Evolutionary conservation across 78 protist genomes (phyloP).

Genomic region (Speleostelium caveatum): DNA sequence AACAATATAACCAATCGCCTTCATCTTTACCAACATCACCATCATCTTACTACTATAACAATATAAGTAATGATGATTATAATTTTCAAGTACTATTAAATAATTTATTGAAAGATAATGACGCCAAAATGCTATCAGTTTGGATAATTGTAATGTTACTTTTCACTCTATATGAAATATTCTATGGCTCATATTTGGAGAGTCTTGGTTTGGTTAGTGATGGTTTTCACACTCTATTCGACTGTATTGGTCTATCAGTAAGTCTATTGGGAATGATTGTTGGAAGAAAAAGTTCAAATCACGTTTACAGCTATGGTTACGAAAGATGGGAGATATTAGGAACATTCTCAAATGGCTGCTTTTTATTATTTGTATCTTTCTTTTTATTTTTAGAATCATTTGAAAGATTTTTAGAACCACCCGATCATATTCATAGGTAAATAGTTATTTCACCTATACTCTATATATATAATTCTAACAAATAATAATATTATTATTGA

Average conservation of each 20-base stretch:
- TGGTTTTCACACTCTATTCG: conserved; percentile 77
- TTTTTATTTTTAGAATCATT: conserved; percentile 77
- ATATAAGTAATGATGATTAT: neutral
- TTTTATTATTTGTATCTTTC: conserved; percentile 72
- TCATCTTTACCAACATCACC: neutral
- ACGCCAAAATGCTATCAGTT: conserved; percentile 35
- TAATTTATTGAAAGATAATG: conserved; percentile 39
- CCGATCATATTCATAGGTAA: conserved; percentile 73
- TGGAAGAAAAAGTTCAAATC: conserved; percentile 54
- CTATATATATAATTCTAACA: neutral
- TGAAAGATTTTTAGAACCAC: conserved; percentile 79
- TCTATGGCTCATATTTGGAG: conserved; percentile 74
- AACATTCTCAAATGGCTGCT: conserved; percentile 72
- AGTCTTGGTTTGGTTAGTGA: conserved; percentile 75
- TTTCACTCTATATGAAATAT: conserved; percentile 61
- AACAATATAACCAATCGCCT: neutral
- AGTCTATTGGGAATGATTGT: conserved; percentile 43
- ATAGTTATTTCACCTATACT: neutral
- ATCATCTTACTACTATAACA: neutral
- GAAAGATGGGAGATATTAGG: conserved; percentile 81
- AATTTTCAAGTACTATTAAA: conserved; percentile 5
- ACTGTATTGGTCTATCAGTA: conserved; percentile 68
- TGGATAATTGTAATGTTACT: conserved; percentile 69
- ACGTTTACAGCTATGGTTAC: conserved; percentile 73
- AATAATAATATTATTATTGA: neutral